These are phyloP conservation scores for Trapa bicornis DNA, from an alignment of 345 rosid species.

Conservation along the genomic window DNA sequence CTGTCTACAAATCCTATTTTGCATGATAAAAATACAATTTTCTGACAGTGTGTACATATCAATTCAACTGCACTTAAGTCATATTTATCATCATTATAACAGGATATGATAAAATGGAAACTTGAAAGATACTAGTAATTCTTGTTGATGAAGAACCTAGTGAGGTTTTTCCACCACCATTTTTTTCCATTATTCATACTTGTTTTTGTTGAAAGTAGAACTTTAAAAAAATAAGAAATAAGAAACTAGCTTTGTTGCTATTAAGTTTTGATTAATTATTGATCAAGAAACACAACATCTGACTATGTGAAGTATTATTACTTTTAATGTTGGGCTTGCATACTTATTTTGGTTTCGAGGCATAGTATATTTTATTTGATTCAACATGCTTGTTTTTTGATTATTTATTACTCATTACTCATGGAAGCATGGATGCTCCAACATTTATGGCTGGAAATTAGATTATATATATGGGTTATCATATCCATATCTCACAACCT, in stretches of 20 bases:
- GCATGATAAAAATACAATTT: neutral
- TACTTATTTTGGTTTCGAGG: neutral
- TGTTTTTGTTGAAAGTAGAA: neutral
- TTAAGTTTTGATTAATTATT: neutral
- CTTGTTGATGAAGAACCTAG: neutral
- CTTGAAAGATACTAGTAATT: neutral
- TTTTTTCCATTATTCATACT: neutral
- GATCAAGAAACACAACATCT: neutral
- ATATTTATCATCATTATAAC: neutral
- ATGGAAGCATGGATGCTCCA: neutral
- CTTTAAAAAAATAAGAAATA: neutral
- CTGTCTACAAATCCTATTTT: neutral
- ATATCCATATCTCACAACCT: conserved; percentile 4
- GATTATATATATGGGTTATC: neutral
- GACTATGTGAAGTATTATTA: neutral
- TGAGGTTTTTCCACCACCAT: neutral
- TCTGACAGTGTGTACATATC: neutral
- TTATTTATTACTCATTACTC: neutral
- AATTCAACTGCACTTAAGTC: neutral
- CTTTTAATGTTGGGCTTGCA: neutral
- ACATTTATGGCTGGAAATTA: neutral
- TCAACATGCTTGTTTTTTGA: neutral
- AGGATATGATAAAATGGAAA: neutral
- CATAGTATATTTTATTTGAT: neutral
- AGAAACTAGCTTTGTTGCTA: neutral